Base-by-base conservation (phyloP, 345 rosid species). In the Clausena lansium region DNA sequence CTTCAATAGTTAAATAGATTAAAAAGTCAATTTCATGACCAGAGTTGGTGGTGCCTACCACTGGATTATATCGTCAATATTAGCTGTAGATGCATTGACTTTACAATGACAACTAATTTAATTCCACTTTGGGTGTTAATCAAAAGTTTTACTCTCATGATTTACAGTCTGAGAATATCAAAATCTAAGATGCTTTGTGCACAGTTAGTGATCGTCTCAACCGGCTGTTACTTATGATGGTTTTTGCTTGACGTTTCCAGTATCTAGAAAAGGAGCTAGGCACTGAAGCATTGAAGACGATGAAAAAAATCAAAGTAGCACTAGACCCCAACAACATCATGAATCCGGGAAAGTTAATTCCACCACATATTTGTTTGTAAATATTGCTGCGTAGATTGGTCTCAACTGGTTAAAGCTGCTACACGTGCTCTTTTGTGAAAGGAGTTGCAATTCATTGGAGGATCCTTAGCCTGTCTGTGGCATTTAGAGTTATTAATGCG, bases 301-400 rank as follows among this genome's bases (percentile, higher is more conserved):
- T 95, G 99, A 95, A 90, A 82, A 87, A 76, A 84, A 92, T 95
- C 59, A 95, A 93, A 87, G 80, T 76, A 36, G 88, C 93, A 0
- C 81, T 95, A 78, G 99, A 93, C 83, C 99, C 98, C 20, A 92
- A 93, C 83, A 80, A 89, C 74, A 93, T 93, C 75, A 93, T 95
- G 97, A 95, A 95, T 79, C 99, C 98, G 15, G 99, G 97, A 81
- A 95, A 95, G 89, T 84, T 95, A 28, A 93, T 95, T 72, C 99
- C 98, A 59, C 92, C 99, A 22, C 97, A 95, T 79, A 86, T 93
- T 47, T 95, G 97, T 81, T 86, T 89, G 78, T 93, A 84, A 81
- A 54, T 25, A 30, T 65, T 67, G 24, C 19, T 33, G 19, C 1
- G 6, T 19, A 17, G 57, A 45, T 28, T 20, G 0, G 1, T 50